These are phyloP conservation scores for Hypoxylon sp. DNA, from an alignment of 2,329 filamentous ascomycete species.

Conservation along the genomic window DNA sequence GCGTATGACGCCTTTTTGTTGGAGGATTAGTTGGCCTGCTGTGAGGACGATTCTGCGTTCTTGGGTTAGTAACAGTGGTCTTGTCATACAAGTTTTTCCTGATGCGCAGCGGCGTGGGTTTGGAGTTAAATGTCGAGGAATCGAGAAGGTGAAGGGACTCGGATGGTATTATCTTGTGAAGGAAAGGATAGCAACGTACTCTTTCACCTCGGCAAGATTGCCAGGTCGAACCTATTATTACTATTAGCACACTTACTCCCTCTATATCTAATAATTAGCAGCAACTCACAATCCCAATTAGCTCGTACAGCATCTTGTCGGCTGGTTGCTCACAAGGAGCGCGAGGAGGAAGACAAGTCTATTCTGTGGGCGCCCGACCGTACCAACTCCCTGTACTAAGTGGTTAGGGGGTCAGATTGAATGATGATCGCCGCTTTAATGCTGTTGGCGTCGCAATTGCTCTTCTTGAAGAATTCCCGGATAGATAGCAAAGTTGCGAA, in stretches of 20 bases:
- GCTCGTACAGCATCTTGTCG: constrained; percentile 85
- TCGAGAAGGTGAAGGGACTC: not conserved
- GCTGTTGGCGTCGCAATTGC: constrained; percentile 9
- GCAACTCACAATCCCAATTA: constrained; percentile 88
- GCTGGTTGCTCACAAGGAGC: constrained; percentile 40
- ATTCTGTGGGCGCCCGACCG: not conserved
- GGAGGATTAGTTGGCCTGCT: constrained; percentile 85
- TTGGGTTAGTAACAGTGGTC: not conserved
- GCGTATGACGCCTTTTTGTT: constrained; percentile 88
- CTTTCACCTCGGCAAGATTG: constrained; percentile 92
- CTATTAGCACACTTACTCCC: constrained; percentile 18
- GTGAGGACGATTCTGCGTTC: constrained; percentile 83
- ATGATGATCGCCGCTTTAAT: not conserved
- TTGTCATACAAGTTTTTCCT: not conserved
- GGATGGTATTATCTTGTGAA: not conserved
- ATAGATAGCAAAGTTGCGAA: constrained; percentile 27
- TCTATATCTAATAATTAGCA: constrained; percentile 10
- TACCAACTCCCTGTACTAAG: not conserved
- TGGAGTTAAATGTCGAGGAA: not conserved
- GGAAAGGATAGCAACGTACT: constrained; percentile 71
- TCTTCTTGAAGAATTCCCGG: constrained; percentile 9
- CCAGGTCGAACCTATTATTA: constrained; percentile 86
- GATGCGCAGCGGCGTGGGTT: not conserved
- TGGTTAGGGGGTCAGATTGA: not conserved
- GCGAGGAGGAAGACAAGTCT: constrained; percentile 3